phyloP scores from a whole-genome alignment of 495 filamentous ascomycete genomes.

The Cercophora scortea region DNA sequence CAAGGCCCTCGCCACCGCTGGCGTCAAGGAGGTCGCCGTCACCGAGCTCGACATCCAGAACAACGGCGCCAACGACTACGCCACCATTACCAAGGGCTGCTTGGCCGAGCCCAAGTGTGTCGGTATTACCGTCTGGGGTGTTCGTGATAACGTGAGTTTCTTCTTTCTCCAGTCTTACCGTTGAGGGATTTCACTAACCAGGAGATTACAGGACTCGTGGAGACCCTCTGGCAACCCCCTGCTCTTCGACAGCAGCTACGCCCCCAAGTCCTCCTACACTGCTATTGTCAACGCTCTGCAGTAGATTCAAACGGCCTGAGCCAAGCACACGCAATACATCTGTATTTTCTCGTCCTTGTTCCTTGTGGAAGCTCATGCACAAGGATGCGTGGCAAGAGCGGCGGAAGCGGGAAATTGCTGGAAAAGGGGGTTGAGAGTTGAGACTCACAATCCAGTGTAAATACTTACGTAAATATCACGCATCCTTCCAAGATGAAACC shows the following conservation, averaged over 20 bases:
- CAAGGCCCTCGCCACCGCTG: constrained; percentile 45
- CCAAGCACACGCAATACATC: too few species aligned
- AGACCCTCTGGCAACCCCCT: constrained; percentile 50
- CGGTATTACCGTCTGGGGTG: constrained; percentile 72
- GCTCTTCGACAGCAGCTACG: constrained; percentile 56
- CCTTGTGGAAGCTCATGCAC: too few species aligned
- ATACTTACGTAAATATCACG: too few species aligned
- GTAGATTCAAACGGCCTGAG: constrained; percentile 9
- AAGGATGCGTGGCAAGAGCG: too few species aligned
- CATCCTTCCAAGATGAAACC: too few species aligned
- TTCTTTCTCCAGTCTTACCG: background rate
- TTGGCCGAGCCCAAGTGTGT: constrained; percentile 57
- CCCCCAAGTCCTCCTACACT: constrained; percentile 57
- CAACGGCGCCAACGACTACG: constrained; percentile 52
- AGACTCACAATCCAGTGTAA: too few species aligned
- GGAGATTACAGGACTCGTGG: constrained; percentile 49
- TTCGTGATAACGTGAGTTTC: constrained; percentile 51
- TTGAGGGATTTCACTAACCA: background rate
- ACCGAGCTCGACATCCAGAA: constrained; percentile 61
- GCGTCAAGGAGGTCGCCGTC: constrained; percentile 49
- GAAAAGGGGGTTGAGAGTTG: too few species aligned
- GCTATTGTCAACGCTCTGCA: constrained; percentile 45
- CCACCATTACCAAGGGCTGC: constrained; percentile 56
- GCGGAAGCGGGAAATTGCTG: too few species aligned
- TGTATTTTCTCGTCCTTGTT: too few species aligned